Evolutionary conservation across 2,329 filamentous ascomycete genomes (phyloP).

Genomic region (Colletotrichum tamarilloi): DNA sequence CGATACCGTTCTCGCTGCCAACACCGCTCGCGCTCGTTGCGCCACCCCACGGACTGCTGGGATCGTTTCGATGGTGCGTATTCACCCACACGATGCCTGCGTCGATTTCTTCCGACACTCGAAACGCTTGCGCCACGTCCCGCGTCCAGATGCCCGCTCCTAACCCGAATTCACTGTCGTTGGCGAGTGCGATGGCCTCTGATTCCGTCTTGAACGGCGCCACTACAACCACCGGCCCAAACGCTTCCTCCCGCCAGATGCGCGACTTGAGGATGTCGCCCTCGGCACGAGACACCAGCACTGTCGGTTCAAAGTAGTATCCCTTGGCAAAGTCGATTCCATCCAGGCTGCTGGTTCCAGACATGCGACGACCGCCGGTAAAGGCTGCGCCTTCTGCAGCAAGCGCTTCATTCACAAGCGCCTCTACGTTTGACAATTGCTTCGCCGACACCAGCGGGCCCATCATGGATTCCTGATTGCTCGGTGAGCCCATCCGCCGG

Average conservation of each 20-base stretch:
- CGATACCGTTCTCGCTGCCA: slow-evolving; percentile 78
- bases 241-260: slow-evolving; percentile 85
- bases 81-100: slow-evolving; percentile 71
- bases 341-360: slow-evolving; percentile 59
- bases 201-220: slow-evolving; percentile 80
- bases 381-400: slow-evolving; percentile 54
- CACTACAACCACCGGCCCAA: slow-evolving; percentile 82
- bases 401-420: slow-evolving; percentile 73
- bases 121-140: slow-evolving; percentile 78
- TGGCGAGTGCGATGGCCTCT: slow-evolving; percentile 76
- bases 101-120: slow-evolving; percentile 76
- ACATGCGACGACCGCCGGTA: slow-evolving; percentile 61
- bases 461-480: slow-evolving; percentile 69
- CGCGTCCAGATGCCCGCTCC: slow-evolving; percentile 82
- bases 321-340: slow-evolving; percentile 63
- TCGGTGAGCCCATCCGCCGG: slow-evolving; percentile 66
- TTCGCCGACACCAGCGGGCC: slow-evolving; percentile 71
- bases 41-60: slow-evolving; percentile 77
- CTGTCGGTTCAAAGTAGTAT: slow-evolving; percentile 85
- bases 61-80: slow-evolving; percentile 78
- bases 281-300: slow-evolving; percentile 66
- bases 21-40: slow-evolving; percentile 71
- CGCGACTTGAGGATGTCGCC: slow-evolving; percentile 75
- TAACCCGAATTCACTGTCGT: slow-evolving; percentile 80
- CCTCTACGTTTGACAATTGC: slow-evolving; percentile 75